Evolutionary conservation across 371 early-diverging fungal genomes (phyloP), one percentile per base, ranked within the genome.

Genomic region (Syncephalastrum racemosum): DNA sequence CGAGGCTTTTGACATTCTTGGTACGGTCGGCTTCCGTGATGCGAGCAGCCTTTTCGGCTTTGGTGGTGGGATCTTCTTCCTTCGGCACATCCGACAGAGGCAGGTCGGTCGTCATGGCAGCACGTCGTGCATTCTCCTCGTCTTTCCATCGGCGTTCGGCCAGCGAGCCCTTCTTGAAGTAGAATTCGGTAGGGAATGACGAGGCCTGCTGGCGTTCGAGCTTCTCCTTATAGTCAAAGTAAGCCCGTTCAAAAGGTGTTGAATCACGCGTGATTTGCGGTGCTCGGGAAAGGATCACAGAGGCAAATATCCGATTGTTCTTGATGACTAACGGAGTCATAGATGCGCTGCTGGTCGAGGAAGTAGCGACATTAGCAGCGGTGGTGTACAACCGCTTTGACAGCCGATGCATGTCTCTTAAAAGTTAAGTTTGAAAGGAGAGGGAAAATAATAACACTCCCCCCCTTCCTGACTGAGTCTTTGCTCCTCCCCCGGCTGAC

Each of bases 151-250:
- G 82, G 56, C 81, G 76, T 70, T 96, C 95, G 23, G 89, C 89
- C 5, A 88, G 71, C 27, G 89, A 86, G 13, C 96, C 96, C 77
- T 89, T 89, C 70, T 94, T 94, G 71, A 94, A 92, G 70, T 91
- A 94, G 62, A 94, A 92, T 25, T 90, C 91, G 20, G 82, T 80
- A 22, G 90, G 81, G 64, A 94, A 92, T 15, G 83, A 70, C 16
- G 80, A 73, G 4, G 89, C 76, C 43, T 79, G 64, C 22, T 75
- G 74, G 36, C 87, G 87, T 51, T 86, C 86, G 16, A 89, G 72
- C 58, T 80, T 80, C 63, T 89, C 87, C 60, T 85, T 79, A 73
- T 93, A 92, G 54, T 77, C 68, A 66, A 87, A 88, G 63, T 93
- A 91, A 46, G 85, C 86, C 39, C 68, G 63, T 73, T 93, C 93